Base-by-base conservation (phyloP, 768 basidiomycete species). In the Psilocybe cubensis region DNA sequence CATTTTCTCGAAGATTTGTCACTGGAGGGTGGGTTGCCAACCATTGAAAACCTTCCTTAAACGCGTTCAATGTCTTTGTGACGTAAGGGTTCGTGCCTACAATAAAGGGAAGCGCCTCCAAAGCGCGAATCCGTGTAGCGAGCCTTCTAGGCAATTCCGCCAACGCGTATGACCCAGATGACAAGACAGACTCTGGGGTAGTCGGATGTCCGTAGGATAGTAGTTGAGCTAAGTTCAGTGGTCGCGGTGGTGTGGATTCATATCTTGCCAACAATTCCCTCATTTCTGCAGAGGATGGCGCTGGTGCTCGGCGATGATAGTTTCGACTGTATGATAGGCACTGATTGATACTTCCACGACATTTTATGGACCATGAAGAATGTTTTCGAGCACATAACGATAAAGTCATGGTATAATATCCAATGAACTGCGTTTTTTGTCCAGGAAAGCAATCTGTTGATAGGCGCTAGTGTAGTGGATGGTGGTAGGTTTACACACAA, bases 71-170 rank as follows among this genome's bases (percentile, higher is more conserved):
- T 11, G 85, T 85, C 55, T 82, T 84, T 3, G 88, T 80, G n/a
- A 94, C 83, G 71, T 90, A 92, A 12, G 92, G 92, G 69, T 94
- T 94, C 50, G 89, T 92, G 20, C 91, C 93, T 47, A 94, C 93
- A 35, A 94, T 94, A 73, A 89, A 94, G 0, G 92, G 92, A 28
- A 94, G 79, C 0, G 80, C 74, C 67, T 94, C 91, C 48, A 94
- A 76, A 20, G 86, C 86, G 28, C 83, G 83, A 42, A 91, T 87
- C 11, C 92, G 86, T 55, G 82, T 84, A 1, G 89, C 91, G 28
- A 94, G 80, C 50, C 91, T 79, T 18, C 87, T 80, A 20, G 93
- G 92, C 14, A 94, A 85, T 70, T 94, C 92, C 2, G 85, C 79
- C 12, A 91, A 79, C 0, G 85, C 86, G 70, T 89, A 91, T 3